Evolutionary conservation across 768 basidiomycete genomes (phyloP), one percentile per base, ranked within the genome.

Genomic region (Trametes coccinea): DNA sequence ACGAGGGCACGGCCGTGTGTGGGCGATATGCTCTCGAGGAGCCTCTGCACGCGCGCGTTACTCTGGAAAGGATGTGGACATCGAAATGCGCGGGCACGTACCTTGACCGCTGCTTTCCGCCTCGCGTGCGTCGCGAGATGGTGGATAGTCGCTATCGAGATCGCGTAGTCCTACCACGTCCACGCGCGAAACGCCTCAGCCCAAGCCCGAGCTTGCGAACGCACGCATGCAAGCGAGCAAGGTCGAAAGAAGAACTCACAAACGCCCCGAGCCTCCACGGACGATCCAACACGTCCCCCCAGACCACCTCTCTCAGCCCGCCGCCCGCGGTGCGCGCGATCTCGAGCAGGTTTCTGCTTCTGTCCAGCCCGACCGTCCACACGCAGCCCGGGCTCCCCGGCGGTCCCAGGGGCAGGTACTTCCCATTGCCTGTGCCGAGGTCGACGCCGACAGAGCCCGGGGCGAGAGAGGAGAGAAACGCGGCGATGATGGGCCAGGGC

Each of bases 91-190:
- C 9, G n/a, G 6, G 69, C 75, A 22, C 22, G 34, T 63, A 92
- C 94, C 81, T 92, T 79, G 7, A 98, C 83, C 2, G 93, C 89
- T 16, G 79, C 71, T 63, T 78, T 81, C 17, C 97, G 82, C 37
- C 97, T 83, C 57, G 82, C 80, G 9, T 82, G 80, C 0, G 94
- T 96, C 3, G 94, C 87, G 5, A 99, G 81, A 74, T 99, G 97
- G 69, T 99, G 97, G 48, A 98, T 92, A 2, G 96, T 98, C 30
- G 97, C 97, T 64, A 99, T 95, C 4, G 95, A 97, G 51, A 99
- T 95, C 2, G 91, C 91, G 68, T 93, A 97, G 77, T 98, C 94
- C 95, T 98, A 66, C 17, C n/a, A 44, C 43, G 31, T 22, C 22
- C 22, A 22, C 22, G 22, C 22, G 22, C 22, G 22, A 22, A 22